Evolutionary conservation across 805 yeast genomes (phyloP), one percentile per base, ranked within the genome.

Genomic region (Jamesozyma rosinii): DNA sequence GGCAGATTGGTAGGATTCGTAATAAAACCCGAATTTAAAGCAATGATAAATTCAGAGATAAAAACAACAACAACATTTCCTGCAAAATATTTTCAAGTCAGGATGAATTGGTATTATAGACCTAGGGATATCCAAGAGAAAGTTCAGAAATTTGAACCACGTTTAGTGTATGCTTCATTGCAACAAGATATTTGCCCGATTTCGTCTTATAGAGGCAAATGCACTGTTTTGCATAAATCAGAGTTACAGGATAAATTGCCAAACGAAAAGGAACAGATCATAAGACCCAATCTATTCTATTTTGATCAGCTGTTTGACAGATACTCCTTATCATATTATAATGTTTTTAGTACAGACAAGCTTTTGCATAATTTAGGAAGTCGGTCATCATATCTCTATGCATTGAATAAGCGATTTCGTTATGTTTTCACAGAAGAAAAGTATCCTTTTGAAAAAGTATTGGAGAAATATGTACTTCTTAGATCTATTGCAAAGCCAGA

Each of bases 101-200:
- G 79, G 47, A 79, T 90, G 50, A 89, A 89, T 63, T 89, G 97
- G 97, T 83, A 81, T 62, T 86, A 87, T 57, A 70, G 98, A 40
- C 90, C 95, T 1, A 66, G 89, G 45, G 97, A 88, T 57, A 81
- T 89, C 31, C 77, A 83, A 45, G 76, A 81, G 43, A 71, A 74
- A 22, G 64, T 81, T 1, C 44, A 33, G 21, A 49, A 44, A 34
- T 44, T 47, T 10, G 95, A 88, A 61, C 74, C 95, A 9, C 71
- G 98, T 43, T 61, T 84, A 38, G 63, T 90, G 8, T 87, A 71
- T 57, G 92, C 92, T 0, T 83, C 95, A 0, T 76, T 87, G 79
- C 95, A 89, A 57, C 75, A 84, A 24, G 96, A 85, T 59, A 67
- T 76, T 5, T 86, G 96, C 49, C 95, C 95, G 0, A 55, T 88